These are phyloP conservation scores for Prunus yedoensis DNA, from an alignment of 331 rosid genomes.

Conservation along the genomic window DNA sequence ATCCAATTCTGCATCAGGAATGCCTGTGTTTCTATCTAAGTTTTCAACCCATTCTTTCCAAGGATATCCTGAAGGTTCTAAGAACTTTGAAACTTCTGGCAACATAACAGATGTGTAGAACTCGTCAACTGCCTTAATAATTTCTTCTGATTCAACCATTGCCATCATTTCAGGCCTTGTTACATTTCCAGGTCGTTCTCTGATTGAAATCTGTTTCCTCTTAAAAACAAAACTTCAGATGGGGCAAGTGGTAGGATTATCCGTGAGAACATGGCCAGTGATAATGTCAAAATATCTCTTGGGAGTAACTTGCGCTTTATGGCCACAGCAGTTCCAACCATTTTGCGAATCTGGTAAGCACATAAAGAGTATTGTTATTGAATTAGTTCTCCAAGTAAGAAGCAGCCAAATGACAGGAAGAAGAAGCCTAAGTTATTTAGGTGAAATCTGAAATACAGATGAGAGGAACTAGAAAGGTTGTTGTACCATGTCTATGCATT, in stretches of 20 bases:
- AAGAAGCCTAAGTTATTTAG: background rate
- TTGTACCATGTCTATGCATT: background rate
- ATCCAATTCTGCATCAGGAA: constrained; percentile 58
- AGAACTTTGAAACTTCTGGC: constrained; percentile 64
- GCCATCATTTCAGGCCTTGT: constrained; percentile 70
- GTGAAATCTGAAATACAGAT: constrained; percentile 1
- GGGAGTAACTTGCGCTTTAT: constrained; percentile 79
- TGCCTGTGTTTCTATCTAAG: constrained; percentile 60
- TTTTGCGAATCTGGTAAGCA: constrained; percentile 71
- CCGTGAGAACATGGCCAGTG: constrained; percentile 68
- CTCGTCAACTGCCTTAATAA: constrained; percentile 56
- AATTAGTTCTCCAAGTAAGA: constrained; percentile 5
- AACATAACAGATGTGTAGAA: constrained; percentile 66
- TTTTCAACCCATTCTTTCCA: constrained; percentile 82
- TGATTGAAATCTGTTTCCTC: constrained; percentile 61
- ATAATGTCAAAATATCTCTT: constrained; percentile 53
- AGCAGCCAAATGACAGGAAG: background rate
- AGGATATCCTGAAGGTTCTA: constrained; percentile 68
- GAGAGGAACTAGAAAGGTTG: background rate
- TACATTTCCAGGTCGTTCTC: constrained; percentile 48
- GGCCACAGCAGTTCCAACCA: constrained; percentile 87
- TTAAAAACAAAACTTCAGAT: constrained; percentile 64
- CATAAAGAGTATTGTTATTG: constrained; percentile 13
- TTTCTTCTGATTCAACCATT: constrained; percentile 66
- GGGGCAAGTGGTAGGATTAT: constrained; percentile 83